A percentile compares a stretch with the other conserved stretches of the same genome.
Conservation (phyloP, 140 eudicot species). For the Senecio squalidus region DNA sequence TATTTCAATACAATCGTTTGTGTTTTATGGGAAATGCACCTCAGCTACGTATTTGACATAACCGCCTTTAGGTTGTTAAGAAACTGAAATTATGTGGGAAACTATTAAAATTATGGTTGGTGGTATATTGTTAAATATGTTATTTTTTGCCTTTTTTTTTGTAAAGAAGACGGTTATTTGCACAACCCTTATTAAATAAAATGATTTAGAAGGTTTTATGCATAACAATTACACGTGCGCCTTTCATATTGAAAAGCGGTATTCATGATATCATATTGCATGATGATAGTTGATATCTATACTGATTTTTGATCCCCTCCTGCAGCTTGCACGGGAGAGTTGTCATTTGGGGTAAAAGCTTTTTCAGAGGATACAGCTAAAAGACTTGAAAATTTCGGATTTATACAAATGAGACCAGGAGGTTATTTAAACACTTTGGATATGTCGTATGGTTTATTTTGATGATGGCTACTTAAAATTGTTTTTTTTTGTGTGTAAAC, state of each 20-base stretch:
- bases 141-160: no score
- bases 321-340: slow-evolving; percentile 92
- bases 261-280: background rate
- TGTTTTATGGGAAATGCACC: no score
- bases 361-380: slow-evolving; percentile 96
- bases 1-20: background rate
- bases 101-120: no score
- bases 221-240: background rate
- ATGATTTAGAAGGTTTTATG: slow-evolving; percentile 2
- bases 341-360: slow-evolving; percentile 99
- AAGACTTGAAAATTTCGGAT: slow-evolving; percentile 97
- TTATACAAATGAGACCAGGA: slow-evolving; percentile 97
- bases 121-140: no score
- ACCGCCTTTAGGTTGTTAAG: no score
- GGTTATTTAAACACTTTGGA: slow-evolving; percentile 38
- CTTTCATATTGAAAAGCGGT: no score
- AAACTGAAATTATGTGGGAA: no score
- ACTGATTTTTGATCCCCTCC: slow-evolving; percentile 7
- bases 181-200: no score
- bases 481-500: slow-evolving; percentile 16
- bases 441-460: background rate
- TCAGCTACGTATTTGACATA: no score
- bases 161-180: no score
- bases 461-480: background rate
- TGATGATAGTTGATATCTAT: background rate